These are phyloP conservation scores for Chrysophaeum taylorii DNA, from an alignment of 352 stramenopile species.

Conservation along the genomic window DNA sequence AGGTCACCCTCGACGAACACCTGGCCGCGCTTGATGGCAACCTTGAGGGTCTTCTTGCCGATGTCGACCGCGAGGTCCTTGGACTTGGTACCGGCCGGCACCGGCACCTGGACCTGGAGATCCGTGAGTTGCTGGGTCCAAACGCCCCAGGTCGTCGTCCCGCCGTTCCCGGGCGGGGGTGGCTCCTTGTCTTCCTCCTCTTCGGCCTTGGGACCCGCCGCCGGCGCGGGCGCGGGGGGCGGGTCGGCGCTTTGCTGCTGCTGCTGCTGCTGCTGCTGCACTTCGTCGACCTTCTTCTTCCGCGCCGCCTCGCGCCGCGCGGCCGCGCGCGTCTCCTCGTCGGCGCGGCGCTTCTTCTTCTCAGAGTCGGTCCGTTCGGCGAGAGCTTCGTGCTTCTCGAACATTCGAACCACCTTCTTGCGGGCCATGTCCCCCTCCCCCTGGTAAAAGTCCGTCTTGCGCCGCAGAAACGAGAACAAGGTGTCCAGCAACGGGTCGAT, in stretches of 20 bases:
- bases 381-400: slow-evolving; percentile 73
- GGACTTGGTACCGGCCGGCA: slow-evolving; percentile 82
- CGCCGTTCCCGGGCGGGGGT: slow-evolving; percentile 19
- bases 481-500: slow-evolving; percentile 96
- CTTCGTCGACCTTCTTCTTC: slow-evolving; percentile 23
- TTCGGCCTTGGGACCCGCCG: slow-evolving; percentile 20
- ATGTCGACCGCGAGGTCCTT: slow-evolving; percentile 82
- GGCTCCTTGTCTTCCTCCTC: slow-evolving; percentile 33
- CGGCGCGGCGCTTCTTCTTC: slow-evolving; percentile 31
- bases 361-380: slow-evolving; percentile 43
- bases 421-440: too few species aligned
- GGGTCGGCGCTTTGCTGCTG: slow-evolving; percentile 4
- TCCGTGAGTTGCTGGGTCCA: slow-evolving; percentile 62
- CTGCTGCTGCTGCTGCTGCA: slow-evolving; percentile 14
- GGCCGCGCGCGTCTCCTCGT: slow-evolving; percentile 23
- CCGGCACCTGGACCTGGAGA: slow-evolving; percentile 72
- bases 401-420: slow-evolving; percentile 38
- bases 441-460: slow-evolving; percentile 97
- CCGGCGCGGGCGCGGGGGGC: background rate
- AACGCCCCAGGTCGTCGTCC: slow-evolving; percentile 4
- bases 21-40: slow-evolving; percentile 60
- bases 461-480: slow-evolving; percentile 93
- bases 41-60: slow-evolving; percentile 69
- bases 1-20: slow-evolving; percentile 75
- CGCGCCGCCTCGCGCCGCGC: slow-evolving; percentile 16